phyloP scores from a whole-genome alignment of 1,139 yeast genomes.

The Dujonia santamariae region DNA sequence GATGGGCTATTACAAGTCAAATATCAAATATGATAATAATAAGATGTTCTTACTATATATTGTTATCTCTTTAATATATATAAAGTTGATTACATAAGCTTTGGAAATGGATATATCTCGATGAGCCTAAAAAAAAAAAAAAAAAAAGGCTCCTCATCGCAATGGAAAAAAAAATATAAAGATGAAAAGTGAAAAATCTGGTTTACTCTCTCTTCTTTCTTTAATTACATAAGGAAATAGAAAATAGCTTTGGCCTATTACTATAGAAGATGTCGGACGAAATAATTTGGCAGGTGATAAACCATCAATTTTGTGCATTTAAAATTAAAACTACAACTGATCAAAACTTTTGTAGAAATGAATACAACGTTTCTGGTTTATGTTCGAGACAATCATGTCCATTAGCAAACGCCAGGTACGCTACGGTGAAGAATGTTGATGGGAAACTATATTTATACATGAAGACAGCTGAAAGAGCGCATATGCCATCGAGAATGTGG shows the following conservation, averaged over 20 bases:
- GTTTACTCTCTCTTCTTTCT: no score
- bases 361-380: conserved; percentile 85
- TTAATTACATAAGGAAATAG: no score
- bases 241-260: no score
- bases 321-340: conserved; percentile 76
- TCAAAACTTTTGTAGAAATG: conserved; percentile 83
- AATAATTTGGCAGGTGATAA: conserved; percentile 88
- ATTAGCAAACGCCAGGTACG: conserved; percentile 91
- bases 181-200: no score
- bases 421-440: conserved; percentile 86
- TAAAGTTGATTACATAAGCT: not conserved
- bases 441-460: conserved; percentile 88
- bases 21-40: no score
- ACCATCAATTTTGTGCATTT: conserved; percentile 86
- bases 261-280: conserved; percentile 42
- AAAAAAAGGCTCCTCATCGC: no score
- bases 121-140: no score
- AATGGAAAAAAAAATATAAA: no score
- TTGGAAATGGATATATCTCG: conserved; percentile 5
- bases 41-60: no score
- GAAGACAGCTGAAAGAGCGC: conserved; percentile 97
- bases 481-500: conserved; percentile 91
- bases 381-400: conserved; percentile 95
- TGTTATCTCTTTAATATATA: no score
- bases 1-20: no score